Evolutionary conservation across 352 stramenopile genomes (phyloP).

Genomic region (Phytophthora crassamura): DNA sequence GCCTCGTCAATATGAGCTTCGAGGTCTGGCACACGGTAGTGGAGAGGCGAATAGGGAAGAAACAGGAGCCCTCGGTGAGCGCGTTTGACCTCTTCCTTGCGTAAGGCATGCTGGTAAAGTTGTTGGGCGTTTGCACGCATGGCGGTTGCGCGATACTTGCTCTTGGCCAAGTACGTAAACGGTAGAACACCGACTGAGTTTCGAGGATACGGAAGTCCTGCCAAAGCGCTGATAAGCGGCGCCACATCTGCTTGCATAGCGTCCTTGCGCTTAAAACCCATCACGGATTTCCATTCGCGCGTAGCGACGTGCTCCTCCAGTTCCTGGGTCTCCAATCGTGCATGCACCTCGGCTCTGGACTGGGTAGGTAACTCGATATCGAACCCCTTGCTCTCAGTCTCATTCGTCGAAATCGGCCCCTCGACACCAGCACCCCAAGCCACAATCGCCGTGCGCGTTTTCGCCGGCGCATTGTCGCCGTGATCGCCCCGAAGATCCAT

Average conservation of each 20-base stretch:
- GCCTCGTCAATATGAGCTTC: slow-evolving; percentile 35
- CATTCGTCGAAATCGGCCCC: slow-evolving; percentile 20
- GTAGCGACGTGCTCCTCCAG: slow-evolving; percentile 50
- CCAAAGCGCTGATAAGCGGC: slow-evolving; percentile 65
- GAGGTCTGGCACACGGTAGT: slow-evolving; percentile 35
- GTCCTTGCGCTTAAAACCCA: slow-evolving; percentile 63
- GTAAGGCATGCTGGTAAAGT: slow-evolving; percentile 62
- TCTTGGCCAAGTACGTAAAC: slow-evolving; percentile 66
- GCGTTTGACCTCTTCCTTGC: slow-evolving; percentile 67
- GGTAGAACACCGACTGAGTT: slow-evolving; percentile 84
- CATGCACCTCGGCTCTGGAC: slow-evolving; percentile 54
- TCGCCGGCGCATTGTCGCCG: slow-evolving; percentile 72
- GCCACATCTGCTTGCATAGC: slow-evolving; percentile 87
- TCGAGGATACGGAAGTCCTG: slow-evolving; percentile 73
- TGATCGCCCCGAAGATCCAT: slow-evolving; percentile 85
- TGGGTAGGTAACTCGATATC: slow-evolving; percentile 72
- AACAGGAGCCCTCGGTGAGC: slow-evolving; percentile 68
- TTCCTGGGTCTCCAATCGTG: slow-evolving; percentile 51
- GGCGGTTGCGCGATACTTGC: slow-evolving; percentile 61
- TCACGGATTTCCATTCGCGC: slow-evolving; percentile 54
- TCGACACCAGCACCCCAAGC: slow-evolving; percentile 79
- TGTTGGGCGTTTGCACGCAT: slow-evolving; percentile 79
- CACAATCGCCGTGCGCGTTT: slow-evolving; percentile 80
- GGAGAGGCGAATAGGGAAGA: slow-evolving; percentile 51
- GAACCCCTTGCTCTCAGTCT: slow-evolving; percentile 30